Evolutionary conservation across 2,329 filamentous ascomycete species (phyloP).

Genomic region (Ambrosiella beaveri): DNA sequence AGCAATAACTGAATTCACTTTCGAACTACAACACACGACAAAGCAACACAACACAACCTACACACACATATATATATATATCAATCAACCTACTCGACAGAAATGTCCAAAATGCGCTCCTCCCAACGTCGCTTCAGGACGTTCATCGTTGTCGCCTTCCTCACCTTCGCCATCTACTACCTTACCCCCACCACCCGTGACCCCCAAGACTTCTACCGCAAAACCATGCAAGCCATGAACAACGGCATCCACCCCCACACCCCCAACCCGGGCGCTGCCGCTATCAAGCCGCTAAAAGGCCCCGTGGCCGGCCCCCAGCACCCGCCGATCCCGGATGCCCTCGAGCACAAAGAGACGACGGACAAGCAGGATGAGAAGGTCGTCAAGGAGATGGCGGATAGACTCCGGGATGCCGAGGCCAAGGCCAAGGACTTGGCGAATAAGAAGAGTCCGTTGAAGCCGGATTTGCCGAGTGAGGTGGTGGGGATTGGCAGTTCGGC

Average conservation of each 20-base stretch:
- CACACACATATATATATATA: not conserved
- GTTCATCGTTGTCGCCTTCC: constrained; percentile 6
- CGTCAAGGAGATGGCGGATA: constrained; percentile 36
- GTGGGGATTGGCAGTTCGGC: constrained; percentile 42
- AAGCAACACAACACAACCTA: too few species aligned
- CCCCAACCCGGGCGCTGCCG: constrained; percentile 20
- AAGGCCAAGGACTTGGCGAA: constrained; percentile 52
- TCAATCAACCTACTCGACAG: not conserved
- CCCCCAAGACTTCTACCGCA: constrained; percentile 39
- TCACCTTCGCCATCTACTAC: constrained; percentile 12
- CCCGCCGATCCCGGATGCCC: constrained; percentile 39
- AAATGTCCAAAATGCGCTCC: constrained; percentile 10
- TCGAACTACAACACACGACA: too few species aligned
- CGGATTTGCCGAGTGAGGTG: constrained; percentile 39
- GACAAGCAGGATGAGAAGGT: constrained; percentile 5
- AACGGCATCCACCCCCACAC: constrained; percentile 16
- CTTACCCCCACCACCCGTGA: constrained; percentile 9
- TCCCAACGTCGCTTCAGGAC: constrained; percentile 8
- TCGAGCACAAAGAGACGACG: constrained; percentile 23
- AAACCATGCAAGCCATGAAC: constrained; percentile 39
- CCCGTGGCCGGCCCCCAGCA: constrained; percentile 29
- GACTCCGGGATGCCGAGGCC: constrained; percentile 51
- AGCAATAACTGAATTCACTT: too few species aligned
- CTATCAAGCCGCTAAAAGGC: constrained; percentile 13
- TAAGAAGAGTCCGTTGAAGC: constrained; percentile 43